Conservation (phyloP, 1,284 basidiomycete genomes). For the Inonotus hispidus region DNA sequence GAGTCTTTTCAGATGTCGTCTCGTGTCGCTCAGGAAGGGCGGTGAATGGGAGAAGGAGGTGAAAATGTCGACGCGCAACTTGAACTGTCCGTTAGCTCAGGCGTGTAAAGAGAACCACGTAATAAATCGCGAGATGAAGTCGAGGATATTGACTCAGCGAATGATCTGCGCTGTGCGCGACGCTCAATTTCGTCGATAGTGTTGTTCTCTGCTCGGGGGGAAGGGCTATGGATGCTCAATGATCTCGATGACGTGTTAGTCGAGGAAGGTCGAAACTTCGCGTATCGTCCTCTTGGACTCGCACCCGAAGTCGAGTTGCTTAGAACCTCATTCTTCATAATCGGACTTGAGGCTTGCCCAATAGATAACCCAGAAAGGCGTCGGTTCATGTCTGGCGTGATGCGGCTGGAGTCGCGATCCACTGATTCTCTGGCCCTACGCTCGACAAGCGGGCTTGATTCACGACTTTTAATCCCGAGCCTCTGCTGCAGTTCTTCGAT, state of each 20-base stretch:
- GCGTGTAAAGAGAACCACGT: constrained; percentile 41
- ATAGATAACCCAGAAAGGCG: constrained; percentile 7
- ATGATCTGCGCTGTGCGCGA: constrained; percentile 4
- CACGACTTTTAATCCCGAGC: constrained; percentile 52
- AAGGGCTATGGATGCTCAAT: constrained; percentile 6
- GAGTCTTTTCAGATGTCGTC: constrained; percentile 12
- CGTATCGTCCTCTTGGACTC: constrained; percentile 16
- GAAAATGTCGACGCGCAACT: constrained; percentile 54
- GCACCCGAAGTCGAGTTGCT: background rate
- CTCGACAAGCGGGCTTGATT: constrained; percentile 46
- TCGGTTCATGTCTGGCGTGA: constrained; percentile 5
- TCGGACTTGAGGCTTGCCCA: background rate
- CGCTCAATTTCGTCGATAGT: constrained; percentile 11
- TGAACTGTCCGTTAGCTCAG: constrained; percentile 57
- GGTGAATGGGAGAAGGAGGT: constrained; percentile 42
- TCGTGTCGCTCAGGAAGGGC: constrained; percentile 27
- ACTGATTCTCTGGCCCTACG: background rate
- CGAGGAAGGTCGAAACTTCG: constrained; percentile 10
- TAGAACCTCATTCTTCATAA: background rate
- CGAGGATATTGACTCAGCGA: constrained; percentile 7
- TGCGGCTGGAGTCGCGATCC: constrained; percentile 3
- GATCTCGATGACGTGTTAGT: background rate
- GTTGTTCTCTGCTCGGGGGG: constrained; percentile 8
- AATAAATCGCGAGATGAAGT: constrained; percentile 19
- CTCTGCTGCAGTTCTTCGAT: constrained; percentile 52